Percentiles rank a stretch among this genome's conserved stretches.
Evolutionary conservation across 768 basidiomycete species (phyloP).

Genomic region (Dentipellis sp.): DNA sequence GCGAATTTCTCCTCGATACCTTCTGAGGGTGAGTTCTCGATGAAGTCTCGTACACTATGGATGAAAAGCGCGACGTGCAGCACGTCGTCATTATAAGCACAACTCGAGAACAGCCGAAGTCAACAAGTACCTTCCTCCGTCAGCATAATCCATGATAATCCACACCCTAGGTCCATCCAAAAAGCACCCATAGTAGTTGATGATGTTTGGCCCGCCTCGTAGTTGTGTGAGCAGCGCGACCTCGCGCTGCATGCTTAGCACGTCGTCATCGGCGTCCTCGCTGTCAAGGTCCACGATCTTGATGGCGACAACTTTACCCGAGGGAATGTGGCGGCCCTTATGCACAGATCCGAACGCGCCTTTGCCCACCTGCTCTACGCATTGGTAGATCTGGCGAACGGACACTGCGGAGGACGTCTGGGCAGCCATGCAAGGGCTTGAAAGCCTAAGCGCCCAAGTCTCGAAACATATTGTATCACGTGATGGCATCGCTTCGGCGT

Average conservation of each 20-base stretch:
- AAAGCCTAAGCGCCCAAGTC: too few relatives aligned
- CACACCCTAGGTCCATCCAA: slow-evolving; percentile 93
- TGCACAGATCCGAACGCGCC: slow-evolving; percentile 96
- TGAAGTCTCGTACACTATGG: slow-evolving; percentile 68
- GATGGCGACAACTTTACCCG: slow-evolving; percentile 86
- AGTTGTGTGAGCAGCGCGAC: slow-evolving; percentile 88
- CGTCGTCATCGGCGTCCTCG: slow-evolving; percentile 59
- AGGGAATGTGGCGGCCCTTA: slow-evolving; percentile 76
- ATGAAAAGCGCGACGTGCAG: too few relatives aligned
- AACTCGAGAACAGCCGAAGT: background rate
- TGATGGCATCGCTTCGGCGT: too few relatives aligned
- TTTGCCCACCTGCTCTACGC: slow-evolving; percentile 89
- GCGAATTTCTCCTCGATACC: slow-evolving; percentile 86
- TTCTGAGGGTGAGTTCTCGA: slow-evolving; percentile 74
- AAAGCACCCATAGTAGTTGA: slow-evolving; percentile 94
- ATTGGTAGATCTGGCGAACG: slow-evolving; percentile 73
- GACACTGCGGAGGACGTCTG: slow-evolving; percentile 18
- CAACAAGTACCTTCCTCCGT: slow-evolving; percentile 60
- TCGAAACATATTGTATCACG: too few relatives aligned
- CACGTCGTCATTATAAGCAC: background rate
- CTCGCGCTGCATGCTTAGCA: slow-evolving; percentile 93
- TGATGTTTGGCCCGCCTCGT: slow-evolving; percentile 84
- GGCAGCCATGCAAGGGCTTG: too few relatives aligned
- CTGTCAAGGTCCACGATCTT: slow-evolving; percentile 99
- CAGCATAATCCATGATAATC: slow-evolving; percentile 98